These are phyloP conservation scores for Elsinoe batatas DNA, from an alignment of 2,329 filamentous ascomycete genomes.

Conservation along the genomic window DNA sequence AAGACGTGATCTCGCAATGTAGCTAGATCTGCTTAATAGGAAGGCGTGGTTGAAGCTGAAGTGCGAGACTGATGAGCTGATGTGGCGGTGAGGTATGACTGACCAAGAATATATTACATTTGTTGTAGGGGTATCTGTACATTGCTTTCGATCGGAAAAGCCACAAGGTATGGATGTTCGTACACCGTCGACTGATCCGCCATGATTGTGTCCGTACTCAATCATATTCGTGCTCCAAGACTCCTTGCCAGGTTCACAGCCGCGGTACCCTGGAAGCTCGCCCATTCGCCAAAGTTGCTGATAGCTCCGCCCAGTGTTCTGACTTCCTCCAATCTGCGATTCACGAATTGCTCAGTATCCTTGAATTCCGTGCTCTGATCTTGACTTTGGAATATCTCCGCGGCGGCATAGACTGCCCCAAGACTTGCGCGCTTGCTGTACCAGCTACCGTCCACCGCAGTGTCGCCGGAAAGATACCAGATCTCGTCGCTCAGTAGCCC, in stretches of 20 bases:
- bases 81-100: too few relatives aligned
- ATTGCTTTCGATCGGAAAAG: too few relatives aligned
- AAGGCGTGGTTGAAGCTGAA: too few relatives aligned
- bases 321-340: conserved; percentile 62
- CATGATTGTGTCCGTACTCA: too few relatives aligned
- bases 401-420: conserved; percentile 55
- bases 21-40: too few relatives aligned
- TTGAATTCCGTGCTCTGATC: conserved; percentile 63
- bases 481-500: conserved; percentile 83
- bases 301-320: conserved; percentile 52
- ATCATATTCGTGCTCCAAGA: conserved; percentile 71
- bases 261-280: conserved; percentile 69
- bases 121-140: too few relatives aligned
- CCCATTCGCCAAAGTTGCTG: conserved; percentile 60
- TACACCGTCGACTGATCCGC: too few relatives aligned
- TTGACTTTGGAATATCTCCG: conserved; percentile 90
- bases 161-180: too few relatives aligned
- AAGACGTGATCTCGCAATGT: too few relatives aligned
- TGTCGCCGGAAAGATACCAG: conserved; percentile 75
- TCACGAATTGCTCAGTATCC: conserved; percentile 72
- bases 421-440: conserved; percentile 63
- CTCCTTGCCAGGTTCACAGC: conserved; percentile 76
- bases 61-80: too few relatives aligned
- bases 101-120: too few relatives aligned
- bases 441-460: conserved; percentile 74